Evolutionary conservation across 768 basidiomycete species (phyloP).

Genomic region (Mrakia hoshinonis): DNA sequence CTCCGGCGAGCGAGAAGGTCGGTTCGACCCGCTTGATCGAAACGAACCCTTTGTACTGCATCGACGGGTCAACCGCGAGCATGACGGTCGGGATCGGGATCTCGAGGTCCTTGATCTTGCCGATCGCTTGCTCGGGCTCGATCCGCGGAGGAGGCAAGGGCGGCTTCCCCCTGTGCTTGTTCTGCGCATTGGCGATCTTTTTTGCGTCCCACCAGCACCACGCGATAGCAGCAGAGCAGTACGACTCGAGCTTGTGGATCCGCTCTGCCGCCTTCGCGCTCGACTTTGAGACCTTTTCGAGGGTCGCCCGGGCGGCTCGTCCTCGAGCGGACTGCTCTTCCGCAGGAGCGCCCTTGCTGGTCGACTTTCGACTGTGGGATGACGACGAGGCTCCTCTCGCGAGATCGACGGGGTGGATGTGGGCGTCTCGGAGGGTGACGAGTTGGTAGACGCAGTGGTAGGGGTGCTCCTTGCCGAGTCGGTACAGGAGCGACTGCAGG

Average conservation of each 20-base stretch:
- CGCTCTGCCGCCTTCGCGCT: background rate
- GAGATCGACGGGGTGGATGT: background rate
- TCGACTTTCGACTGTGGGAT: background rate
- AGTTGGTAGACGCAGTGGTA: conserved; percentile 90
- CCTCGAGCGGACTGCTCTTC: conserved; percentile 17
- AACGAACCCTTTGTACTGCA: conserved; percentile 60
- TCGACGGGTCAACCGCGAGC: conserved; percentile 59
- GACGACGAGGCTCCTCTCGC: background rate
- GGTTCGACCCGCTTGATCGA: conserved; percentile 58
- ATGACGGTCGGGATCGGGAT: conserved; percentile 79
- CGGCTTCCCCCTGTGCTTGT: background rate
- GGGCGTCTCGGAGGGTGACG: conserved; percentile 51
- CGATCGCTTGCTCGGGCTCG: conserved; percentile 39
- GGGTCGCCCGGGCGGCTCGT: conserved; percentile 31
- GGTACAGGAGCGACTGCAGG: conserved; percentile 58
- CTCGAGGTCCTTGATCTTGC: conserved; percentile 48
- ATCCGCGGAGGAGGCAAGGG: background rate
- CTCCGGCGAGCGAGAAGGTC: conserved; percentile 60
- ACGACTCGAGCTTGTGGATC: conserved; percentile 30
- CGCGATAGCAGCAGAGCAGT: conserved; percentile 31
- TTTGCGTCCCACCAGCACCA: conserved; percentile 31
- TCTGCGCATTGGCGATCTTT: background rate
- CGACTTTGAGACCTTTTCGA: conserved; percentile 22
- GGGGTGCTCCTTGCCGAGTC: conserved; percentile 75
- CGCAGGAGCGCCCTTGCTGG: background rate